Base-by-base conservation (phyloP, 495 filamentous ascomycete species). In the Penicillium paxilli region DNA sequence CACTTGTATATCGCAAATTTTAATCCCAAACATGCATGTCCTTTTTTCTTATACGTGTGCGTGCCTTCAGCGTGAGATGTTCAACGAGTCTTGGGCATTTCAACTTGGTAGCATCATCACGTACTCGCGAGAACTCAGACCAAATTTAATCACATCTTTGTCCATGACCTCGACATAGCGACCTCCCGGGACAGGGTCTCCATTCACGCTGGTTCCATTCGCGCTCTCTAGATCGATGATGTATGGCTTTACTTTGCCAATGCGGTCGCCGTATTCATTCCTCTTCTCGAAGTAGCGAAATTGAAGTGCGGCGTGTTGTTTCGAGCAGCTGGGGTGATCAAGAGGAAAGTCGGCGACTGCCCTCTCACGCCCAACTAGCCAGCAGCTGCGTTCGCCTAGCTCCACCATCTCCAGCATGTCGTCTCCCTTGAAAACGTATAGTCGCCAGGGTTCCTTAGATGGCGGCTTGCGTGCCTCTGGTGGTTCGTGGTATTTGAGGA, bases 401-500 rank as follows among this genome's bases (percentile, higher is more conserved):
- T 90, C 83, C 19, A 96, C 79, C 7, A 89, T 92, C 51, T 93
- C 88, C 26, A 96, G 62, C 7, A 94, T 73, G 47, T 92, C 88
- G 23, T 80, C 60, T 11, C 86, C 88, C 65, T 96, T 96, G 82
- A 99, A 99, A 16, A 96, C 83, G 65, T 96, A 99, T 26, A 99
- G 72, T 35, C 90, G 88, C 91, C 92, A 98, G 28, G 82, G 74
- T 58, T 91, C 83, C 42, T 86, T 86, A 0, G 86, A 61, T 0
- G 93, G 82, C 0, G 94, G 90, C 51, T 96, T 95, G 50, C 94
- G 89, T 19, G 92, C 88, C 73, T 98, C 94, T 17, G 91, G 77
- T 4, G 94, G 94, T 71, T 99, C 94, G 69, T 96, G 86, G 74
- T 99, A 98, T 76, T 98, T 98, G 19, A 99, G 77, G 2, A 90